These are phyloP conservation scores for Vachellia collinsii DNA, from an alignment of 306 rosid species.

Conservation along the genomic window DNA sequence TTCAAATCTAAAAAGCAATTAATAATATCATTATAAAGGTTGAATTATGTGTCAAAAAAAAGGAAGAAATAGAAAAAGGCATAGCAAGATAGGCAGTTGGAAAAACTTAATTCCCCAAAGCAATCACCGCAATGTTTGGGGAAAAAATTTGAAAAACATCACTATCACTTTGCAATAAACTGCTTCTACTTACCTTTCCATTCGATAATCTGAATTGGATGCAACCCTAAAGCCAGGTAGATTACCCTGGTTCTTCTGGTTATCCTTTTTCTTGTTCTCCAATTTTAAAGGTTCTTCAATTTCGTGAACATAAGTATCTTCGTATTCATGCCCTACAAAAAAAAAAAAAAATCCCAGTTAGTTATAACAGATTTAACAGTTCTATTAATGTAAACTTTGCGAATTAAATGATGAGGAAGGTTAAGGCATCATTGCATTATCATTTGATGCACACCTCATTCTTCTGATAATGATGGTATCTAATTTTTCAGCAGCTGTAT, in stretches of 20 bases:
- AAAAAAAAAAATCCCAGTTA: conserved; percentile 26
- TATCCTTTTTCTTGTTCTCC: conserved; percentile 57
- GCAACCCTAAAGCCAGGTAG: conserved; percentile 83
- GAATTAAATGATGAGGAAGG: neutral
- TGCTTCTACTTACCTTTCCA: conserved; percentile 65
- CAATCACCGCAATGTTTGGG: conserved; percentile 12
- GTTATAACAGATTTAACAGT: conserved; percentile 27
- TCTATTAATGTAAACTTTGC: neutral
- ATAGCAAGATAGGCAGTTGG: conserved; percentile 21
- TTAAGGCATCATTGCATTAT: neutral
- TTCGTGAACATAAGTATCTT: conserved; percentile 79
- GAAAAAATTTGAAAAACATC: conserved; percentile 2
- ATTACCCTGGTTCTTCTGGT: conserved; percentile 54
- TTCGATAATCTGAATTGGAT: conserved; percentile 75
- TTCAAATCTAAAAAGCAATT: conserved; percentile 70
- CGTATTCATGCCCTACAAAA: conserved; percentile 70
- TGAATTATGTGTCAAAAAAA: conserved; percentile 16
- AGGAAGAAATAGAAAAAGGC: conserved; percentile 9
- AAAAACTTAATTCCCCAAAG: conserved; percentile 21
- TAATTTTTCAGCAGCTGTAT: neutral
- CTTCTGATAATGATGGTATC: neutral
- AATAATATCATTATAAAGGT: conserved; percentile 31
- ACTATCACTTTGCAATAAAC: conserved; percentile 7
- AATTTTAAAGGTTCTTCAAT: conserved; percentile 67
- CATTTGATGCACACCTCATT: neutral